These are phyloP conservation scores for Cardiospermum halicacabum DNA, from an alignment of 345 rosid species.

Conservation along the genomic window DNA sequence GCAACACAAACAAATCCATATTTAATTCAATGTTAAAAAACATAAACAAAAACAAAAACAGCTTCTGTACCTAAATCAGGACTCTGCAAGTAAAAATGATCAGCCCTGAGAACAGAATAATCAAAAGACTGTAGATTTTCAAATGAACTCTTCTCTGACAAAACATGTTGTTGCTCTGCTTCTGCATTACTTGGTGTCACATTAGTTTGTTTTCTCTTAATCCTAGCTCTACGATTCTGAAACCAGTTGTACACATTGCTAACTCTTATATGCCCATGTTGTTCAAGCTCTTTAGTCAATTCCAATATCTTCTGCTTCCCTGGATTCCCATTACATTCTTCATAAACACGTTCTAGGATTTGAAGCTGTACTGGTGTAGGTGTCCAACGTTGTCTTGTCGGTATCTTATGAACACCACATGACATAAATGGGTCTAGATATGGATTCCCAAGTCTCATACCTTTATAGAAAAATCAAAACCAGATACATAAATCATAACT, in stretches of 20 bases:
- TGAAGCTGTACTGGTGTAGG: slow-evolving; percentile 58
- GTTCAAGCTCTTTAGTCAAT: slow-evolving; percentile 40
- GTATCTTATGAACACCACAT: slow-evolving; percentile 39
- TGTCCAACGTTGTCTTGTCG: slow-evolving; percentile 66
- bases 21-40: too few relatives aligned
- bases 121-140: slow-evolving; percentile 20
- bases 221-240: slow-evolving; percentile 71
- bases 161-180: slow-evolving; percentile 20
- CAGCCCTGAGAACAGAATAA: neutral
- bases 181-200: slow-evolving; percentile 12
- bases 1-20: neutral
- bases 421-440: slow-evolving; percentile 38
- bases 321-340: slow-evolving; percentile 51
- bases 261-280: slow-evolving; percentile 65
- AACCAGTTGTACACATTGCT: slow-evolving; percentile 81
- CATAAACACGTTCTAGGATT: slow-evolving; percentile 52
- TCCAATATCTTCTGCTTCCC: slow-evolving; percentile 52
- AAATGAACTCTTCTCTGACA: slow-evolving; percentile 27
- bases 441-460: slow-evolving; percentile 33
- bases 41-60: too few relatives aligned
- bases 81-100: slow-evolving; percentile 27
- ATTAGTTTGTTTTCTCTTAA: slow-evolving; percentile 48
- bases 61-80: slow-evolving; percentile 32
- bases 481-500: too few relatives aligned
- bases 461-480: slow-evolving; percentile 24